Percentiles rank a stretch among this genome's conserved stretches.
These are phyloP conservation scores for Paramyrothecium sp. DNA, from an alignment of 2,329 filamentous ascomycete species.

Conservation along the genomic window DNA sequence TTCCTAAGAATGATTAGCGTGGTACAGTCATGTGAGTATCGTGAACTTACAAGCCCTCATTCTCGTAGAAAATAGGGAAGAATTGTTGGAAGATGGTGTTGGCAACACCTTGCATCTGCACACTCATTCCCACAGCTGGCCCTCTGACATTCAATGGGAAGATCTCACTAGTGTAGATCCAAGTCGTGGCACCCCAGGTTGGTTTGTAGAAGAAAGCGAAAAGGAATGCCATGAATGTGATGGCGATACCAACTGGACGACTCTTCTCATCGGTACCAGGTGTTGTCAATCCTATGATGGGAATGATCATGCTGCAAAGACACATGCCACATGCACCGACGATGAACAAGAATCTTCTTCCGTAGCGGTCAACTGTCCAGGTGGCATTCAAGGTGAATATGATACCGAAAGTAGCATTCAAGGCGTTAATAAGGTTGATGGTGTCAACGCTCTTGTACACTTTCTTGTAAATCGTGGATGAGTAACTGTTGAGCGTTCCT, in stretches of 20 bases:
- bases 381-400: slow-evolving; percentile 71
- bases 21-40: not conserved
- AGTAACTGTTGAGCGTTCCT: slow-evolving; percentile 71
- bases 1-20: not conserved
- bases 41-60: slow-evolving; percentile 42
- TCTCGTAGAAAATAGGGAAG: slow-evolving; percentile 66
- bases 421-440: slow-evolving; percentile 71
- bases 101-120: slow-evolving; percentile 60
- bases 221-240: slow-evolving; percentile 67
- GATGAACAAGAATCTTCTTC: slow-evolving; percentile 68
- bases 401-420: slow-evolving; percentile 72
- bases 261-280: slow-evolving; percentile 54
- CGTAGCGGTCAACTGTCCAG: slow-evolving; percentile 72
- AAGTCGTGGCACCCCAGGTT: slow-evolving; percentile 67
- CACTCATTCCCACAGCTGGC: slow-evolving; percentile 67
- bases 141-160: slow-evolving; percentile 71
- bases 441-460: slow-evolving; percentile 58
- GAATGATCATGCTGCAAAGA: slow-evolving; percentile 65
- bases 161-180: slow-evolving; percentile 70
- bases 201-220: slow-evolving; percentile 69
- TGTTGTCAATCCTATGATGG: slow-evolving; percentile 43
- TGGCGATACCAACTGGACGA: slow-evolving; percentile 60
- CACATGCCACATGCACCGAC: slow-evolving; percentile 68
- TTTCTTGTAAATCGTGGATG: slow-evolving; percentile 71
- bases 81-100: slow-evolving; percentile 69